Evolutionary conservation across 2,329 filamentous ascomycete genomes (phyloP), one percentile per base, ranked within the genome.

Genomic region (Nakataea oryzae): DNA sequence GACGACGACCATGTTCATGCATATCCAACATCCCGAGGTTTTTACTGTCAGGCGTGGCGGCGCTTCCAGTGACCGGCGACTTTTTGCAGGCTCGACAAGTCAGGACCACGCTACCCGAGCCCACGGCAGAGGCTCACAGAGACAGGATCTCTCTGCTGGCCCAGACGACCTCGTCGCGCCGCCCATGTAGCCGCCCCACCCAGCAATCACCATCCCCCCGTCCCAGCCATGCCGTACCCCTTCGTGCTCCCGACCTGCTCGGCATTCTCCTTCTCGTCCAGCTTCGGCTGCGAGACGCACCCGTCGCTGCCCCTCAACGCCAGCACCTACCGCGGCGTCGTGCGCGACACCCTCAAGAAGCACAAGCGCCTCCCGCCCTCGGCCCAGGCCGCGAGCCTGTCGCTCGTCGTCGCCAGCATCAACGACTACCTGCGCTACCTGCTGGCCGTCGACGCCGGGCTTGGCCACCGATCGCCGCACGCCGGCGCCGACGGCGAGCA

Each of bases 221-320:
- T 41, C 26, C n/a, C 55, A 67, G 76, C 69, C 55, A 97, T 97
- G 95, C 93, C 93, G 34, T 97, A 90, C 72, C 89, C 90, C 14
- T 97, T 96, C 70, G 78, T 84, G 13, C 85, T 97, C 34, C 93
- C 95, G 2, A 97, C 93, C 0, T 97, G 93, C 6, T 96, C 92
- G 41, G 85, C 88, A 61, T 88, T 96, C 71, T 87, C 90, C 61
- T 93, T 96, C 72, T 88, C 90, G 27, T 81, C 87, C 50, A 89
- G 81, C 74, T 88, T 96, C 74, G 83, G 78, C 68, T 93, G 89
- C 70, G 84, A 87, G 66, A 91, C 91, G 3, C 93, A 97, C 74
- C 93, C 95, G 3, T 96, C 93, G 0, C 81, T 99, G 55, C 91
- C 92, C 28, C 84, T 93, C 68, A 84, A 85, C 62, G 88, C 91